phyloP scores from a whole-genome alignment of 441 rosid species.

The Bruguiera hainesii region DNA sequence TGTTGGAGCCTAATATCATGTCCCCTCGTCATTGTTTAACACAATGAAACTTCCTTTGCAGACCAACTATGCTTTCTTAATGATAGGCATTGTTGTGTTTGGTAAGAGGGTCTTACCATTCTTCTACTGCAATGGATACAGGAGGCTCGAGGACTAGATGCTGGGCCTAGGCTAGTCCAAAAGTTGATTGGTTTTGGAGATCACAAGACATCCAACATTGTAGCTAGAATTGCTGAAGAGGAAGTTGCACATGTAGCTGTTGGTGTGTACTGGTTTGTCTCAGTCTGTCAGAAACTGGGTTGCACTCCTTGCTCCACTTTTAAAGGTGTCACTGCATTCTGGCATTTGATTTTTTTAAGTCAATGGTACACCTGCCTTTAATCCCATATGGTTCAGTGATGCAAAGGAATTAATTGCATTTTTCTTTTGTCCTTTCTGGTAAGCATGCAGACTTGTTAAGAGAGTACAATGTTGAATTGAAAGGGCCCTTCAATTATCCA shows the following conservation, averaged over 20 bases:
- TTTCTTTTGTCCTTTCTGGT: constrained; percentile 9
- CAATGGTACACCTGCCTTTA: constrained; percentile 5
- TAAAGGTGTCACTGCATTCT: constrained; percentile 49
- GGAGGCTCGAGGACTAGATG: constrained; percentile 99
- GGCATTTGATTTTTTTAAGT: constrained; percentile 2
- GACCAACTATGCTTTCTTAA: too few species aligned
- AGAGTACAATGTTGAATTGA: constrained; percentile 79
- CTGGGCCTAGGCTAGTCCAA: constrained; percentile 90
- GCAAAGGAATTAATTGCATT: constrained; percentile 17
- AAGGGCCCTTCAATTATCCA: constrained; percentile 87
- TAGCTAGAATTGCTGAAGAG: constrained; percentile 77
- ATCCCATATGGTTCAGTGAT: not conserved
- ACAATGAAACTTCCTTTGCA: too few species aligned
- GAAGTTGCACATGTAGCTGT: constrained; percentile 96
- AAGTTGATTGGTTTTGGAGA: constrained; percentile 80
- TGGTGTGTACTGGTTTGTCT: constrained; percentile 82
- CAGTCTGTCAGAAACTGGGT: constrained; percentile 62
- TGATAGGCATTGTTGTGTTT: too few species aligned
- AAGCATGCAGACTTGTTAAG: constrained; percentile 53
- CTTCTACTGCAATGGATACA: constrained; percentile 24
- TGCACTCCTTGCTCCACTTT: constrained; percentile 73
- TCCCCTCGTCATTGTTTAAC: too few species aligned
- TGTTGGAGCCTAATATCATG: too few species aligned
- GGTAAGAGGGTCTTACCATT: not conserved
- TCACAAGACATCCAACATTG: constrained; percentile 59